A percentile compares a stretch with the other conserved stretches of the same genome.
Conservation (phyloP, 1,284 basidiomycete species). For the Cryptococcus sp. region DNA sequence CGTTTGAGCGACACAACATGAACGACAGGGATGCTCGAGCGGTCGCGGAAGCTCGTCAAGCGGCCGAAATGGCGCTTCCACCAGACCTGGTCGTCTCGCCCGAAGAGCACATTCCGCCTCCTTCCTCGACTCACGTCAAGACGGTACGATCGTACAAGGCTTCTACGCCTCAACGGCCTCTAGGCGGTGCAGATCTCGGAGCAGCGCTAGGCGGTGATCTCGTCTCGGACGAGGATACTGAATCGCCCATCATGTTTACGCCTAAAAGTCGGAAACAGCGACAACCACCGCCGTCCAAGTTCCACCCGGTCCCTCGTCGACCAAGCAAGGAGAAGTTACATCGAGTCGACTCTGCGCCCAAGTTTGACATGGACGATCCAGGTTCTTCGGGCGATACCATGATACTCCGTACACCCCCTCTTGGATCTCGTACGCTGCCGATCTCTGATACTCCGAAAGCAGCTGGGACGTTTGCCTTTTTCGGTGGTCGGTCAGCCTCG, state of each 20-base stretch:
- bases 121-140: constrained; percentile 36
- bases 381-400: constrained; percentile 35
- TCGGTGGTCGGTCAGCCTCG: constrained; percentile 12
- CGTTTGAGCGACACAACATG: constrained; percentile 54
- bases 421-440: constrained; percentile 11
- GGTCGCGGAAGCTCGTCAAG: constrained; percentile 16
- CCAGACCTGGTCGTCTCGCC: constrained; percentile 14
- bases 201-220: constrained; percentile 14
- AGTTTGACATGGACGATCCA: constrained; percentile 36
- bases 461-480: constrained; percentile 37
- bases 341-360: constrained; percentile 30
- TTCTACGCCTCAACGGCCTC: constrained; percentile 4
- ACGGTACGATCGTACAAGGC: constrained; percentile 35
- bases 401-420: constrained; percentile 22
- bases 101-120: constrained; percentile 17
- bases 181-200: constrained; percentile 42
- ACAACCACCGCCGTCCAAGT: constrained; percentile 46
- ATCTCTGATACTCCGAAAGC: constrained; percentile 18
- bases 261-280: constrained; percentile 51
- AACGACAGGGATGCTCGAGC: constrained; percentile 34
- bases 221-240: constrained; percentile 20
- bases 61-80: constrained; percentile 11
- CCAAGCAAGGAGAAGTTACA: constrained; percentile 35
- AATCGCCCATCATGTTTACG: constrained; percentile 56
- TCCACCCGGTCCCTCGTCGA: constrained; percentile 35